Evolutionary conservation across 495 filamentous ascomycete species (phyloP).

Genomic region (Neurospora cerealis): DNA sequence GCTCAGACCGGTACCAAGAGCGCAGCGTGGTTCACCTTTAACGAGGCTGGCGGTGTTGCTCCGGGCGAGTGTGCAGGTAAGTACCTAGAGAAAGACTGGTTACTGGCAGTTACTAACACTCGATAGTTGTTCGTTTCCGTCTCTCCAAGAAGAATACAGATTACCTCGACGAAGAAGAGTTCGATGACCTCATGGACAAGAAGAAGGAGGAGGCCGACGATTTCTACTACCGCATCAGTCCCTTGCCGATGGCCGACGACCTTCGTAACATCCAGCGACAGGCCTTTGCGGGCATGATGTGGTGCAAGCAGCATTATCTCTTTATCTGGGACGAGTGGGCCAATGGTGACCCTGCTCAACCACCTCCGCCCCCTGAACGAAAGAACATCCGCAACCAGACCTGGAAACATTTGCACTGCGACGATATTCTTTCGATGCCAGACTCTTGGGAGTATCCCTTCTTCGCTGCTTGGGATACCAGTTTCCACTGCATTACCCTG

Average conservation of each 20-base stretch:
- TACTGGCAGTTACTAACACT: conserved; percentile 1
- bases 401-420: conserved; percentile 89
- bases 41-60: conserved; percentile 73
- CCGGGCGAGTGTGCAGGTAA: conserved; percentile 76
- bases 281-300: conserved; percentile 92
- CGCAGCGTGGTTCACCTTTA: conserved; percentile 86
- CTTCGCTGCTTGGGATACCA: conserved; percentile 96
- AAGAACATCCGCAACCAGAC: conserved; percentile 76
- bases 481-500: conserved; percentile 90
- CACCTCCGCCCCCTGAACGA: conserved; percentile 70
- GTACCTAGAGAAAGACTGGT: not conserved
- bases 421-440: conserved; percentile 94
- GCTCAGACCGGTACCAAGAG: conserved; percentile 73
- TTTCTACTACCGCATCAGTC: conserved; percentile 88
- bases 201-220: conserved; percentile 83
- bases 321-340: conserved; percentile 98
- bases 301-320: conserved; percentile 94
- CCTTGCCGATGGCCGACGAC: conserved; percentile 88
- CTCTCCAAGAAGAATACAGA: conserved; percentile 61
- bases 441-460: conserved; percentile 99
- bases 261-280: conserved; percentile 91
- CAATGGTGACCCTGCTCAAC: conserved; percentile 61
- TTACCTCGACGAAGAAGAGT: conserved; percentile 83
- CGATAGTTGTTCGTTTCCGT: conserved; percentile 74
- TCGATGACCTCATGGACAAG: conserved; percentile 85